Conservation (phyloP, 768 basidiomycete species). For the Boletus rufocinnamomeus region DNA sequence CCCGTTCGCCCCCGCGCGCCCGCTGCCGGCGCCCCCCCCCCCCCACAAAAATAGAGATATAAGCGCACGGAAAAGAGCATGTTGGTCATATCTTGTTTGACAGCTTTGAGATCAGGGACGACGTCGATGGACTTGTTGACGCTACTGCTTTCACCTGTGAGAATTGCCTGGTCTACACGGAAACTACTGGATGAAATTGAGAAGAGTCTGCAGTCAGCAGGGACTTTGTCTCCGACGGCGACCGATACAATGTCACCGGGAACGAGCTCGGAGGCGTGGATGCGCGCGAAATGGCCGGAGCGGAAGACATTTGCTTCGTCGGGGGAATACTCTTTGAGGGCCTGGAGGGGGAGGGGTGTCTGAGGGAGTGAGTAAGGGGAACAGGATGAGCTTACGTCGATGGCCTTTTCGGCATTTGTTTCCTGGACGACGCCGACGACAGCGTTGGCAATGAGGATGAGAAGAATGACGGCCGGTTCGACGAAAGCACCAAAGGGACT, state of each 20-base stretch:
- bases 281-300: constrained; percentile 62
- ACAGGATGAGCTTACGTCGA: constrained; percentile 71
- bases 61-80: constrained; percentile 84
- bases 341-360: constrained; percentile 47
- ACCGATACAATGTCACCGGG: constrained; percentile 93
- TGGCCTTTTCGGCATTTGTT: constrained; percentile 93
- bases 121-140: constrained; percentile 77
- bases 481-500: constrained; percentile 85
- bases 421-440: constrained; percentile 97
- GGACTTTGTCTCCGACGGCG: constrained; percentile 92
- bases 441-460: constrained; percentile 97
- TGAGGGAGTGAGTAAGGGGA: background rate
- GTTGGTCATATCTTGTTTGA: constrained; percentile 98
- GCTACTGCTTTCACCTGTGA: constrained; percentile 91
- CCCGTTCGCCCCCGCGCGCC: too few species aligned
- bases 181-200: constrained; percentile 93
- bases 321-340: constrained; percentile 94
- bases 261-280: constrained; percentile 88
- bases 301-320: constrained; percentile 93
- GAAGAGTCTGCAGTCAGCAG: constrained; percentile 90
- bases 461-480: constrained; percentile 91
- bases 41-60: background rate
- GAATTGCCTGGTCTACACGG: constrained; percentile 92
- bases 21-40: too few species aligned
- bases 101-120: constrained; percentile 75